A percentile compares a stretch with the other conserved stretches of the same genome.
Evolutionary conservation across 805 yeast species (phyloP).

Genomic region (Metschnikowia continentalis): DNA sequence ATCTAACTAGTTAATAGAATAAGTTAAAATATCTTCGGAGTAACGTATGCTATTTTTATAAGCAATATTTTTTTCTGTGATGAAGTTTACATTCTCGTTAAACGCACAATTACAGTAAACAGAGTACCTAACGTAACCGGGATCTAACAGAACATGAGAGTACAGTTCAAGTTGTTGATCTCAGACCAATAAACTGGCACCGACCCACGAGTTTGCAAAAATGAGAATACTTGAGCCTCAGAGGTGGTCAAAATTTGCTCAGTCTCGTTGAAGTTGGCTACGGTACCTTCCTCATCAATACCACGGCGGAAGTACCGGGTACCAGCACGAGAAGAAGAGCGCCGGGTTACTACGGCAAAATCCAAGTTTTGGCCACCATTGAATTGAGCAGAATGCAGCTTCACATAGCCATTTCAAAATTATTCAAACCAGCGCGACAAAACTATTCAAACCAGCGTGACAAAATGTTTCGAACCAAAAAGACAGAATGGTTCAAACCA

Average conservation of each 20-base stretch:
- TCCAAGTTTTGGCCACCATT: slow-evolving; percentile 50
- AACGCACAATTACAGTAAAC: no score
- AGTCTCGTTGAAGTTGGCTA: slow-evolving; percentile 75
- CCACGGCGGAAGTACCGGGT: slow-evolving; percentile 97
- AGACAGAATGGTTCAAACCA: no score
- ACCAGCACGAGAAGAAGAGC: slow-evolving; percentile 64
- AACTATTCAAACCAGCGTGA: no score
- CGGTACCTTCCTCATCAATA: slow-evolving; percentile 78
- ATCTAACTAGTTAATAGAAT: no score
- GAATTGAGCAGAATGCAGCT: slow-evolving; percentile 51
- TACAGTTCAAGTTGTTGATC: slow-evolving; percentile 79
- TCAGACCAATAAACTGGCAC: slow-evolving; percentile 97
- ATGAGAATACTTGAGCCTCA: slow-evolving; percentile 29
- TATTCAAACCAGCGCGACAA: no score
- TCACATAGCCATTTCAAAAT: slow-evolving; percentile 59
- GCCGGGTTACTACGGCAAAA: slow-evolving; percentile 52
- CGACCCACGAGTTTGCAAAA: slow-evolving; percentile 89
- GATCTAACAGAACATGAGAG: no score
- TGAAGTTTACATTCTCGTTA: no score
- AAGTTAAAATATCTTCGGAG: no score
- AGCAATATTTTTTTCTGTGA: no score
- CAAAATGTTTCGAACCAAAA: no score
- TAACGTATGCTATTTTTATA: no score
- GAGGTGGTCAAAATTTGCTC: slow-evolving; percentile 72
- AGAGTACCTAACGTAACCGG: no score